These are phyloP conservation scores for Talaromyces ruber DNA, from an alignment of 495 filamentous ascomycete genomes.

Conservation along the genomic window DNA sequence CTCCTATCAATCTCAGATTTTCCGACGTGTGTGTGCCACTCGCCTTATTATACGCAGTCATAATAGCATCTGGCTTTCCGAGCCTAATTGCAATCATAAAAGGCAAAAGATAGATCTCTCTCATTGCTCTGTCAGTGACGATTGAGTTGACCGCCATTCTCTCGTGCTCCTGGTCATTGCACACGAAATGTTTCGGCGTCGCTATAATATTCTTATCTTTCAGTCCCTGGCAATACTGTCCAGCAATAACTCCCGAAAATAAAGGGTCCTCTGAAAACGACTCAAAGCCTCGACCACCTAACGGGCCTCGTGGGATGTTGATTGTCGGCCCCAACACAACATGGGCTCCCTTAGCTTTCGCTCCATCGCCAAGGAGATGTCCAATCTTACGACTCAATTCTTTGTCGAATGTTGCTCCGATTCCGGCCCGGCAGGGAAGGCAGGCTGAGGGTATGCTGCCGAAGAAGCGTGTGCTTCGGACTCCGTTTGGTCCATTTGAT, in stretches of 20 bases:
- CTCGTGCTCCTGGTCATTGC: conserved; percentile 71
- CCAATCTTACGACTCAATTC: conserved; percentile 53
- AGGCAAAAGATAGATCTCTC: conserved; percentile 69
- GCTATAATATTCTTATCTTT: conserved; percentile 62
- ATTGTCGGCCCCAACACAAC: conserved; percentile 69
- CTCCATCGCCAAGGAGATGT: conserved; percentile 57
- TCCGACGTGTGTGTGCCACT: conserved; percentile 64
- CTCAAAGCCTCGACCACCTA: conserved; percentile 74
- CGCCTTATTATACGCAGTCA: conserved; percentile 70
- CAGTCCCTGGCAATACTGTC: conserved; percentile 56
- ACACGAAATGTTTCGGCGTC: conserved; percentile 75
- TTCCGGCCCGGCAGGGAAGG: conserved; percentile 59
- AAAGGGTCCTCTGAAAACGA: conserved; percentile 72
- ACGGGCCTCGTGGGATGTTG: conserved; percentile 66
- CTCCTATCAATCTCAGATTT: conserved; percentile 51
- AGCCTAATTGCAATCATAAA: conserved; percentile 65
- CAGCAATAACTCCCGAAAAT: conserved; percentile 59
- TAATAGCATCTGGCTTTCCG: conserved; percentile 53
- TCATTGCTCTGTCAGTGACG: conserved; percentile 59
- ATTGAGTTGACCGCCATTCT: conserved; percentile 58
- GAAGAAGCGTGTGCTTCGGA: conserved; percentile 63
- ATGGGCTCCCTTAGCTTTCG: conserved; percentile 62
- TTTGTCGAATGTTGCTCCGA: conserved; percentile 64
- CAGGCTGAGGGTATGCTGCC: conserved; percentile 59
- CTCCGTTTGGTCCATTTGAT: conserved; percentile 68